Evolutionary conservation across 2,329 filamentous ascomycete species (phyloP).

Genomic region (Aureobasidium sp.): DNA sequence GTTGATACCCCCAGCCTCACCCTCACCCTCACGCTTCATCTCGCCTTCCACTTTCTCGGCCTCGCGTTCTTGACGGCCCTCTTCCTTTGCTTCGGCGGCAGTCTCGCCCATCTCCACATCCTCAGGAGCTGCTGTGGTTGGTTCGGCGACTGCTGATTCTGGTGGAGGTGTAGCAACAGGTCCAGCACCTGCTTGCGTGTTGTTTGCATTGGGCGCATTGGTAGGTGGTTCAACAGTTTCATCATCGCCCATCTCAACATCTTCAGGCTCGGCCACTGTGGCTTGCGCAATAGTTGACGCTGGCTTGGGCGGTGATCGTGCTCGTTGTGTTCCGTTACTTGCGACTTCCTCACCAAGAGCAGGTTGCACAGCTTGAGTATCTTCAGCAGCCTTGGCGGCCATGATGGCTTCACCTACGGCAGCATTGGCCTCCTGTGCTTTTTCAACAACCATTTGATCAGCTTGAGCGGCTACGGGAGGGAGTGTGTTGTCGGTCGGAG

Average conservation of each 20-base stretch:
- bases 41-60: slow-evolving; percentile 34
- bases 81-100: slow-evolving; percentile 29
- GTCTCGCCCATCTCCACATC: slow-evolving; percentile 22
- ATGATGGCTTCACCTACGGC: slow-evolving; percentile 29
- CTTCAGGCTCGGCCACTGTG: slow-evolving; percentile 18
- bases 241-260: slow-evolving; percentile 32
- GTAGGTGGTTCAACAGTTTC: slow-evolving; percentile 18
- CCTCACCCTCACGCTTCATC: slow-evolving; percentile 23
- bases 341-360: slow-evolving; percentile 19
- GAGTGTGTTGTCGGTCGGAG: slow-evolving; percentile 13
- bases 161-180: slow-evolving; percentile 10
- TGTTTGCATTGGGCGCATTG: slow-evolving; percentile 12
- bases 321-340: slow-evolving; percentile 19
- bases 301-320: slow-evolving; percentile 6
- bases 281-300: slow-evolving; percentile 8
- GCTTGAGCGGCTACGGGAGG: slow-evolving; percentile 12
- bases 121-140: neutral
- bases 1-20: slow-evolving; percentile 19
- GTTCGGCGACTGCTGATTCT: neutral
- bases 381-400: slow-evolving; percentile 29
- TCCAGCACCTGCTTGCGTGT: neutral
- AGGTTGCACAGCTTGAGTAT: slow-evolving; percentile 12
- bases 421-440: slow-evolving; percentile 26
- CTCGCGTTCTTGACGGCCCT: slow-evolving; percentile 33
- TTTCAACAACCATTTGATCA: slow-evolving; percentile 32